Base-by-base conservation (phyloP, 495 filamentous ascomycete species). In the Aspergillus ostianus region DNA sequence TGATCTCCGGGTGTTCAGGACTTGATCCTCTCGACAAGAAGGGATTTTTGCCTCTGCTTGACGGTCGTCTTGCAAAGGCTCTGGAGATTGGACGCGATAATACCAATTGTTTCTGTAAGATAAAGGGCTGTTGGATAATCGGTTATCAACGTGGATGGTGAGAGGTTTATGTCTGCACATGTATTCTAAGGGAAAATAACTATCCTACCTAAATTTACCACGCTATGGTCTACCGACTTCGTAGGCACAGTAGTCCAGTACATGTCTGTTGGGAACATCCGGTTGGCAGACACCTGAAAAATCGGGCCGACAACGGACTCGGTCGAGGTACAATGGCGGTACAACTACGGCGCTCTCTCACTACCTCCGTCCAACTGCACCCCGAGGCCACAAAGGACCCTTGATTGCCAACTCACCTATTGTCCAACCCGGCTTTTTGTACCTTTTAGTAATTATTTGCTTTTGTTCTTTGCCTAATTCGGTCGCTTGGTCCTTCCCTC, bases 401-500 rank as follows among this genome's bases (percentile, higher is more conserved):
- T 49, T 18, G 47, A 46, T 36, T 26, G 18, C 57, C 50, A 59
- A 30, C 46, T 44, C 30, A 32, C 53, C 51, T 6, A 13, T 27
- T 47, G 23, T 29, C 32, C 32, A 53, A 53, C 57, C 53, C 36
- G 49, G 57, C 36, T 15, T 41, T 41, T 41, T 17, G 15, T 32
- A 32, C 30, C 36, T 41, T 41, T 41, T 13, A 1, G 8, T 1
- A 32, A 53, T 47, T 26, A 18, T 56, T 56, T 51, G 32, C 47
- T 27, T 53, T 58, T 49, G 18, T 55, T 5, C 12, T 49, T 41
- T 41, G 21, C 18, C 32, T 53, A 9, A 20, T 44, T 48, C 19
- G n/a, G 18, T 56, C 50, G 20, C 51, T 49, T 53, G 18, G 51
- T 55, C 29, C 29, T 55, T 45, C 32, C 36, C 44, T 18, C 36